Evolutionary conservation across 2,329 filamentous ascomycete genomes (phyloP), one percentile per base, ranked within the genome.

Genomic region (Exophiala spinifera): DNA sequence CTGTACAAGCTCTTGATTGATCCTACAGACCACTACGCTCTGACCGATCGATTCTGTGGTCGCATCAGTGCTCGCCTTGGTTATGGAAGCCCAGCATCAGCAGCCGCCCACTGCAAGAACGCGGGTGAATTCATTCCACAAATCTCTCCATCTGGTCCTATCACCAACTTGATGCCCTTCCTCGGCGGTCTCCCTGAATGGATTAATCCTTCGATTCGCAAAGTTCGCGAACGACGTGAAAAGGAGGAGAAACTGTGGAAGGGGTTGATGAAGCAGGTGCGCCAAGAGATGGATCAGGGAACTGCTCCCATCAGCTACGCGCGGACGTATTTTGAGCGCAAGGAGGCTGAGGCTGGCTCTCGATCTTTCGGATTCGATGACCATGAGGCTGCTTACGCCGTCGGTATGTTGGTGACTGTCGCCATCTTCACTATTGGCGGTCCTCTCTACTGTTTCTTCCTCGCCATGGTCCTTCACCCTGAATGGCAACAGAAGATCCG

Each of bases 391-490:
- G 62, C 63, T 28, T 64, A 63, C 40, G 63, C 63, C 20, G 56
- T 65, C 40, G 63, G 63, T 34, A 64, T 64, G 63, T 48, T 63
- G 44, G 60, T 61, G 15, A 63, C 61, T 4, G 63, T 64, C 23
- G 61, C 61, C 36, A 64, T 64, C 49, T 63, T 63, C 60, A 64
- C 63, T 39, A 64, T 64, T 28, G 62, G 61, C 46, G 61, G 63
- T 43, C 63, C 63, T 46, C 61, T 64, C 21, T 63, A 63, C 57
- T 62, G 55, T 53, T 64, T 64, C 58, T 57, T 64, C 54, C 61
- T 75, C 14, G 66, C 73, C 11, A 79, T 79, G 76, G 68, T 78
- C 13, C 70, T 76, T 51, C 72, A 78, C 57, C 76, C 75, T 1
- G 68, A 75, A 49, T 78, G 75, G 74, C 76, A 78, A 59, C 67